phyloP scores from a whole-genome alignment of 179 eudicot genomes.

The Spergularia azorica region DNA sequence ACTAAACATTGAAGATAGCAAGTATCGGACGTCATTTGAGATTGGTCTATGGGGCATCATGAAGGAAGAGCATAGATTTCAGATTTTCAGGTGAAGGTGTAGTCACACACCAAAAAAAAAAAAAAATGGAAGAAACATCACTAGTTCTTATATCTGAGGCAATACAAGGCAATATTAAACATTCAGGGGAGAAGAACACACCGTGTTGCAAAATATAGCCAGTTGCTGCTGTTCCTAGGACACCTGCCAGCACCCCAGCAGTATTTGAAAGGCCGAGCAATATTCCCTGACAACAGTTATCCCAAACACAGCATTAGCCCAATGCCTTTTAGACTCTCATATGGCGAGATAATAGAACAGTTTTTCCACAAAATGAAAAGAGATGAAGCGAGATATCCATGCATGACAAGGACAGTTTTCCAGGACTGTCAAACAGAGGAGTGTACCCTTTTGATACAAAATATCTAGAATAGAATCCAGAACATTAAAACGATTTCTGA shows the following conservation, averaged over 20 bases:
- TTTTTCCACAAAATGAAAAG: neutral
- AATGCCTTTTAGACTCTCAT: no score
- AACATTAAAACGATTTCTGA: neutral
- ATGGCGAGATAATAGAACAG: neutral
- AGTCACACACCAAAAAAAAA: no score
- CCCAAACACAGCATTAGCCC: neutral
- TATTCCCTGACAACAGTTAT: conserved; percentile 58
- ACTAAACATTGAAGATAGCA: no score
- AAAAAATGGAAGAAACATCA: neutral
- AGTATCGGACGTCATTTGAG: no score
- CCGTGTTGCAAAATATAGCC: conserved; percentile 97
- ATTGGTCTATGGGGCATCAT: no score
- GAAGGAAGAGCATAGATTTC: neutral
- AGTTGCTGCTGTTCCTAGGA: conserved; percentile 94
- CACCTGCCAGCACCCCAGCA: conserved; percentile 96
- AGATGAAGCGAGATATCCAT: neutral
- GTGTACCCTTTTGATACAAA: neutral
- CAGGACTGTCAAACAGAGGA: neutral
- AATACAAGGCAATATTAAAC: neutral
- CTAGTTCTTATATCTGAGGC: neutral
- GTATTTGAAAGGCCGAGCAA: conserved; percentile 87
- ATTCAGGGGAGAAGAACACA: conserved; percentile 29
- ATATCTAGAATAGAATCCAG: neutral
- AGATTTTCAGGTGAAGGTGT: neutral
- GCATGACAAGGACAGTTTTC: neutral